Base-by-base conservation (phyloP, 371 early-diverging fungal genomes). In the Rhizomucor pusillus region DNA sequence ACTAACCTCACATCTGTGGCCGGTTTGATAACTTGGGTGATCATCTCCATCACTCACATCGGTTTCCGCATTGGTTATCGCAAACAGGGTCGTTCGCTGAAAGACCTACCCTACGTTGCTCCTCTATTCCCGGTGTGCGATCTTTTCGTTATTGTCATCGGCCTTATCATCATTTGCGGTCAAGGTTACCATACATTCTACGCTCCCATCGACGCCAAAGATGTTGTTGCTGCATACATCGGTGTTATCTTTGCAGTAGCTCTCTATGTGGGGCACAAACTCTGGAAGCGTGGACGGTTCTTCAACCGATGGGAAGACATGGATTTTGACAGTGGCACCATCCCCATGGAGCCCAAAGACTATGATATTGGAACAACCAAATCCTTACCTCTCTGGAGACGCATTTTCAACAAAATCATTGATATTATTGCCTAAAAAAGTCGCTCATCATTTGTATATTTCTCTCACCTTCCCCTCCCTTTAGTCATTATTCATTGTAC, bases 61-160 rank as follows among this genome's bases (percentile, higher is more conserved):
- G 89, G 93, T 13, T 93, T 94, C 85, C 88, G 94, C 24, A 78
- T 78, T n/a, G 94, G 94, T 7, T 86, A 76, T 47, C 48, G 75
- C 13, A 75, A 80, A 10, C 95, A 94, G 54, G 87, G 89, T 7
- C 80, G 81, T 22, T 60, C 73, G 4, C 53, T 90, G 24, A 56
- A 62, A 14, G 80, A 80, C 18, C 73, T 94, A 24, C 92, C 92
- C 1, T 94, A 91, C 59, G 64, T 61, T 12, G 82, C 94, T 1
- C 81, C 85, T 0, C 65, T 87, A 25, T 90, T 80, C 67, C 93
- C 93, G 0, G 79, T 77, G 51, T 80, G 86, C 5, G 89, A 89
- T 25, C 71, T 88, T 34, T 76, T 87, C 47, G 80, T 89, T 5
- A 75, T 88, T 47, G 48, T 82, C 29, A 65, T 88, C 43, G 77